A percentile compares a stretch with the other conserved stretches of the same genome.
These are phyloP conservation scores for Mycena sp. DNA, from an alignment of 1,284 basidiomycete species.

Conservation along the genomic window DNA sequence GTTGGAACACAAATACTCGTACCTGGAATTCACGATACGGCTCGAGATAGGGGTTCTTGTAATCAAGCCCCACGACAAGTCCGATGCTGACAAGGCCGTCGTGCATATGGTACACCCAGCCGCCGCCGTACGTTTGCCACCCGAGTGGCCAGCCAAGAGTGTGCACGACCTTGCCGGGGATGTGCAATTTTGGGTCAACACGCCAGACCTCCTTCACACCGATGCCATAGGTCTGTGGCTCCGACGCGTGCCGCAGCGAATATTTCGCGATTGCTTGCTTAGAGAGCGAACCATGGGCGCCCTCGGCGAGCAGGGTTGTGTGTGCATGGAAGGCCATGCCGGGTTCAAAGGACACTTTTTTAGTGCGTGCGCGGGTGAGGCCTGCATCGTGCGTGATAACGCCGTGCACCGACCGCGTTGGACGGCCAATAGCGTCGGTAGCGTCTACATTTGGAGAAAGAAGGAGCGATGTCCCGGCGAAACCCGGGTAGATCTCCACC, in stretches of 20 bases:
- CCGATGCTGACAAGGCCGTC: conserved; percentile 93
- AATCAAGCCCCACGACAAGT: conserved; percentile 94
- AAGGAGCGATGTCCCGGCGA: conserved; percentile 88
- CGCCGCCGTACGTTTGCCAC: conserved; percentile 90
- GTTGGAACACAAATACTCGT: conserved; percentile 30
- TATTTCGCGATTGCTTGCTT: conserved; percentile 87
- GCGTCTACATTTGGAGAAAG: conserved; percentile 66
- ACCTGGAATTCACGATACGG: conserved; percentile 96
- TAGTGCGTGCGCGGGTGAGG: conserved; percentile 79
- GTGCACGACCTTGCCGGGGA: conserved; percentile 81
- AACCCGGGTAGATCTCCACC: conserved; percentile 97
- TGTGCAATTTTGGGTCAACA: conserved; percentile 58
- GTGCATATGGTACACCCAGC: conserved; percentile 97
- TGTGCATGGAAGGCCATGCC: conserved; percentile 98
- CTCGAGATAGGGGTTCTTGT: conserved; percentile 92
- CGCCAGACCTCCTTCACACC: conserved; percentile 99
- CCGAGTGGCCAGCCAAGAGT: conserved; percentile 95
- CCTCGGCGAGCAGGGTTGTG: conserved; percentile 95
- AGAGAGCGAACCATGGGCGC: conserved; percentile 92
- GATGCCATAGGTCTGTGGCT: conserved; percentile 97
- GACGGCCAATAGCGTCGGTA: conserved; percentile 47
- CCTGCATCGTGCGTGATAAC: conserved; percentile 97
- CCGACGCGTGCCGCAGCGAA: conserved; percentile 78
- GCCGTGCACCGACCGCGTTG: conserved; percentile 76
- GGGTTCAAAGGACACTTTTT: conserved; percentile 93